These are phyloP conservation scores for Melastoma candidum DNA, from an alignment of 441 rosid genomes.

Conservation along the genomic window DNA sequence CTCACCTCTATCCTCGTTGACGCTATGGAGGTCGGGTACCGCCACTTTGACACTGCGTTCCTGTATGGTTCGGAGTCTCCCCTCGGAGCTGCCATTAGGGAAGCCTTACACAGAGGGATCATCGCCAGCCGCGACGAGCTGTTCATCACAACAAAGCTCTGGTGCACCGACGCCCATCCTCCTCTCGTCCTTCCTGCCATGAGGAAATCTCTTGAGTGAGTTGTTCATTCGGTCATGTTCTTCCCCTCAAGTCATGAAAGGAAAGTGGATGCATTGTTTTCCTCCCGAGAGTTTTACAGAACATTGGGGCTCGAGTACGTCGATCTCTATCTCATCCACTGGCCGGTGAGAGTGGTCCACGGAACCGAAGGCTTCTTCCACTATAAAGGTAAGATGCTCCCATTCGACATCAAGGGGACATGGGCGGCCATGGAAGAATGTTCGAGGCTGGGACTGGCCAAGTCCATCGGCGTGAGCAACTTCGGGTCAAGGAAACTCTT, in stretches of 20 bases:
- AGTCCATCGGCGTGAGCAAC: conserved; percentile 33
- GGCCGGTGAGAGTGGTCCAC: conserved; percentile 15
- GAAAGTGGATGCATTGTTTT: too few relatives aligned
- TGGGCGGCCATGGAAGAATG: conserved; percentile 34
- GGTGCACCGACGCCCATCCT: conserved; percentile 10
- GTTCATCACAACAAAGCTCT: conserved; percentile 14
- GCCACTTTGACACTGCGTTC: conserved; percentile 17
- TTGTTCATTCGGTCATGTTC: too few relatives aligned
- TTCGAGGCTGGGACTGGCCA: conserved; percentile 22
- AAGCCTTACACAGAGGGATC: conserved; percentile 9
- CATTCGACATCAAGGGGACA: conserved; percentile 21
- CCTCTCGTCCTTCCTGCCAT: conserved; percentile 9
- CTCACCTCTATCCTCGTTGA: conserved; percentile 7
- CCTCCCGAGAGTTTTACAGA: neutral
- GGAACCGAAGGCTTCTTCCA: conserved; percentile 1
- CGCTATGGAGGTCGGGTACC: conserved; percentile 12
- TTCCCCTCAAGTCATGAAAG: too few relatives aligned
- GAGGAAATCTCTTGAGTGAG: conserved; percentile 9
- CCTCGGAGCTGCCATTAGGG: conserved; percentile 10
- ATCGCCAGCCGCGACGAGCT: conserved; percentile 11
- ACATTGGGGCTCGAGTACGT: conserved; percentile 12
- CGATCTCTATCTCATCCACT: conserved; percentile 21
- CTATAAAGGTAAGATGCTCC: conserved; percentile 15
- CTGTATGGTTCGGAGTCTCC: conserved; percentile 12
- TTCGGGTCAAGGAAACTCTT: conserved; percentile 21